These are phyloP conservation scores for Wilhelminamyces savonicus DNA, from an alignment of 805 yeast genomes.

Conservation along the genomic window DNA sequence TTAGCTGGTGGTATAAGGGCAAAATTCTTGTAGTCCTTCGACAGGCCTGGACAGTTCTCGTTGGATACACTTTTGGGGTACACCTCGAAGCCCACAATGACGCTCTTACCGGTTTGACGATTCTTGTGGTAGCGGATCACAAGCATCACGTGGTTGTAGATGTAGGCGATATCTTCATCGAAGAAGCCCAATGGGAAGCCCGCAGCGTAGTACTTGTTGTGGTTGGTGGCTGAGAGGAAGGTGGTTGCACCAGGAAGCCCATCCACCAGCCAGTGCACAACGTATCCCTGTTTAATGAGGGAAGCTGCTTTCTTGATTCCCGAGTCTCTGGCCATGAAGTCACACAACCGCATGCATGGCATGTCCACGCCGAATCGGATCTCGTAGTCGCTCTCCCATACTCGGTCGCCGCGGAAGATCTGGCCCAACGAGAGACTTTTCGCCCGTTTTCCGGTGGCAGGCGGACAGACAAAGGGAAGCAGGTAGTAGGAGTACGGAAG, in stretches of 20 bases:
- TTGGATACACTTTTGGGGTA: slow-evolving; percentile 75
- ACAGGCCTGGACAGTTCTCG: slow-evolving; percentile 68
- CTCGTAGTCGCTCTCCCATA: slow-evolving; percentile 69
- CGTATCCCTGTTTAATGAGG: slow-evolving; percentile 62
- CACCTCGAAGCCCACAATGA: slow-evolving; percentile 85
- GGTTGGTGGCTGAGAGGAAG: slow-evolving; percentile 50
- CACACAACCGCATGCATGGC: slow-evolving; percentile 64
- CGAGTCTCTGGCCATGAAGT: slow-evolving; percentile 46
- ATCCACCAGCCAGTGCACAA: slow-evolving; percentile 80
- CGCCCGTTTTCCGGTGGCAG: slow-evolving; percentile 34
- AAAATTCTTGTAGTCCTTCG: slow-evolving; percentile 51
- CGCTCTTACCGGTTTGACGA: slow-evolving; percentile 32
- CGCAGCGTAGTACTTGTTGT: slow-evolving; percentile 69
- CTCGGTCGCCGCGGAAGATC: slow-evolving; percentile 73
- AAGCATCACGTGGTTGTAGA: slow-evolving; percentile 77
- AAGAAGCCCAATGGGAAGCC: slow-evolving; percentile 83
- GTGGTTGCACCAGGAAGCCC: slow-evolving; percentile 87
- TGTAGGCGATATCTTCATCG: slow-evolving; percentile 47
- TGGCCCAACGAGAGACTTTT: slow-evolving; percentile 69
- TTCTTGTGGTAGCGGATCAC: slow-evolving; percentile 64
- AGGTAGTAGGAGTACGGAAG: slow-evolving; percentile 73
- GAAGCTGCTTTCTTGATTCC: slow-evolving; percentile 53
- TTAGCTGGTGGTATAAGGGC: slow-evolving; percentile 25
- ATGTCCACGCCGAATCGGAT: slow-evolving; percentile 58
- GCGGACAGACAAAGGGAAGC: slow-evolving; percentile 76